phyloP scores from a whole-genome alignment of 1,139 yeast species.

The Lodderomyces margitis region DNA sequence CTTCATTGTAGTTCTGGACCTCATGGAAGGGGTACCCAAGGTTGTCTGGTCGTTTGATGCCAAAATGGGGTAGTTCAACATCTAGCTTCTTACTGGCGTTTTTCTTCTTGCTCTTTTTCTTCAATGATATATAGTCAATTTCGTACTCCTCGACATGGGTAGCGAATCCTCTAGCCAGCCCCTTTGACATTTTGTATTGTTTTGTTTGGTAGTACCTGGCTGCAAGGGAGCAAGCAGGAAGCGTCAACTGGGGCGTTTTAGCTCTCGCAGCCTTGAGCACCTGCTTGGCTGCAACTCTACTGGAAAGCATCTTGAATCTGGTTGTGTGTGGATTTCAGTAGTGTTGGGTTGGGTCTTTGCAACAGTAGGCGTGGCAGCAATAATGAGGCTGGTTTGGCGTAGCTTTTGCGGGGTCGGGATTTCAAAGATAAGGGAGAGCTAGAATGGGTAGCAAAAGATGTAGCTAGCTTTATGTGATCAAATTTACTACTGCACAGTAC shows the following conservation, averaged over 20 bases:
- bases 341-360: too few relatives aligned
- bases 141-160: constrained; percentile 25
- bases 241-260: neutral
- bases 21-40: neutral
- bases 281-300: neutral
- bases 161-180: neutral
- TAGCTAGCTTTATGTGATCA: too few relatives aligned
- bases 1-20: neutral
- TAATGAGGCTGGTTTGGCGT: too few relatives aligned
- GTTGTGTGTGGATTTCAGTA: neutral
- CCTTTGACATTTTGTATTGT: neutral
- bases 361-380: neutral
- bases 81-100: neutral
- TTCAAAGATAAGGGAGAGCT: neutral
- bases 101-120: constrained; percentile 22
- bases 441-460: too few relatives aligned
- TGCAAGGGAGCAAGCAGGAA: neutral
- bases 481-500: too few relatives aligned
- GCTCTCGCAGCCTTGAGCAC: neutral
- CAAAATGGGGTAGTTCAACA: neutral
- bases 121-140: constrained; percentile 35
- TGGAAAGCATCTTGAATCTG: constrained; percentile 1
- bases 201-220: neutral
- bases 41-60: neutral
- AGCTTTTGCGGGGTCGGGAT: neutral